Percentiles rank a stretch among this genome's conserved stretches.
Evolutionary conservation across 495 filamentous ascomycete species (phyloP).

Genomic region (Podospora bellae-mahoneyi): DNA sequence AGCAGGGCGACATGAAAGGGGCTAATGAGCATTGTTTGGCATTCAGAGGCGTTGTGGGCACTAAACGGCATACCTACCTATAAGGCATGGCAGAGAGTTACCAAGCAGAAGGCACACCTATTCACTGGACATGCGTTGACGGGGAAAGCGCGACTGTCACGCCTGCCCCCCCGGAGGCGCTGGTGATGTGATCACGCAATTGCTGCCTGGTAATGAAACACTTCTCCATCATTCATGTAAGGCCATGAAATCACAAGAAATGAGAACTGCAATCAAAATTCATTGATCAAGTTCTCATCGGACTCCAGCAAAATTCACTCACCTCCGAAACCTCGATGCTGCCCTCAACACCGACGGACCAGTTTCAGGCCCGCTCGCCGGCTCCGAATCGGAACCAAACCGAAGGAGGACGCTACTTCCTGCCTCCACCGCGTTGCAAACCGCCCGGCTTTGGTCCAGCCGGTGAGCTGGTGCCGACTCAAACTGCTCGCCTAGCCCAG

Average conservation of each 20-base stretch:
- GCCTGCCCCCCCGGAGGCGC: too few species aligned
- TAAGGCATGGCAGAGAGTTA: background rate
- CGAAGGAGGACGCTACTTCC: background rate
- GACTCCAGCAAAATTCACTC: background rate
- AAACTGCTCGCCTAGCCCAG: background rate
- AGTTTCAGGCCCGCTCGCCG: background rate
- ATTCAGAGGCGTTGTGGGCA: background rate
- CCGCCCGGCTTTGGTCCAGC: background rate
- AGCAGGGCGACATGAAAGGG: background rate
- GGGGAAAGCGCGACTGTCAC: too few species aligned
- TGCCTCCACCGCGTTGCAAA: conserved; percentile 1
- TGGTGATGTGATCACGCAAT: background rate
- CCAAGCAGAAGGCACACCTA: background rate
- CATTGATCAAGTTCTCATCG: background rate
- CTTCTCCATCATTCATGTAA: background rate
- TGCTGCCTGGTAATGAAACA: background rate
- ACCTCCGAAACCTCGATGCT: background rate
- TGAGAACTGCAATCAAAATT: background rate
- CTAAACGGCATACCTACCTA: background rate
- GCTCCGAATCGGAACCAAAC: background rate
- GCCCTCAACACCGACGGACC: background rate
- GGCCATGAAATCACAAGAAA: background rate
- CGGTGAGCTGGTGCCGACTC: background rate
- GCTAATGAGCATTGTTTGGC: background rate
- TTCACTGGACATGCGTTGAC: too few species aligned